Percentiles rank a stretch among this genome's conserved stretches.
Conservation (phyloP, 2,329 filamentous ascomycete genomes). For the Seiridium cupressi region DNA sequence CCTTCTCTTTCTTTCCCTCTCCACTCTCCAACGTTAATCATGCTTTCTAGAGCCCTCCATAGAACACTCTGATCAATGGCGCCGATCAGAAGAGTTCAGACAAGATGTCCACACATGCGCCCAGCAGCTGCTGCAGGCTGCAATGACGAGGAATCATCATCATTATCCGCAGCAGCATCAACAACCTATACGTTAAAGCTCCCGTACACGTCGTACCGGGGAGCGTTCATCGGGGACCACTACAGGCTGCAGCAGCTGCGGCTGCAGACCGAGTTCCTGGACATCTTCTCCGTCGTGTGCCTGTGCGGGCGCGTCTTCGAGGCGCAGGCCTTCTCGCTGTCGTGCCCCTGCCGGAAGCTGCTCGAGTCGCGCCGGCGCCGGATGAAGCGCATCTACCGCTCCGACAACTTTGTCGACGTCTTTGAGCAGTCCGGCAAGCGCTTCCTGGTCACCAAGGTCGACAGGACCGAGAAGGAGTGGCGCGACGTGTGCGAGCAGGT, state of each 20-base stretch:
- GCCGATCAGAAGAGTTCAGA: no score
- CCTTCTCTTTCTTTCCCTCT: no score
- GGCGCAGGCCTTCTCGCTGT: conserved; percentile 13
- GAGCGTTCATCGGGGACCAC: background rate
- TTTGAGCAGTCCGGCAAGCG: conserved; percentile 8
- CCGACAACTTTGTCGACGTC: conserved; percentile 9
- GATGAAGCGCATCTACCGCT: conserved; percentile 12
- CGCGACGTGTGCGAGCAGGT: background rate
- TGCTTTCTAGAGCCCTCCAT: no score
- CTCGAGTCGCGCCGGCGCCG: conserved; percentile 8
- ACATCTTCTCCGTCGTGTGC: conserved; percentile 11
- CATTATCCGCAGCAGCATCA: background rate
- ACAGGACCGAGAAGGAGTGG: background rate
- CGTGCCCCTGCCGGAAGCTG: conserved; percentile 7
- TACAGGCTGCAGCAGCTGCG: conserved; percentile 13
- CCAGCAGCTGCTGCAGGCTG: no score
- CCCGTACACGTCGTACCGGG: background rate
- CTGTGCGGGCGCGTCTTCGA: conserved; percentile 2
- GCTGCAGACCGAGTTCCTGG: conserved; percentile 8
- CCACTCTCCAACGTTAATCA: no score
- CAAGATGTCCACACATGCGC: no score
- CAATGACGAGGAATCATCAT: no score
- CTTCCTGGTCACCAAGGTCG: conserved; percentile 4
- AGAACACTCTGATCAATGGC: no score
- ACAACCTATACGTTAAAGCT: background rate